Conservation (phyloP, 2,329 filamentous ascomycete genomes). For the Sphaerulina vaccinii region DNA sequence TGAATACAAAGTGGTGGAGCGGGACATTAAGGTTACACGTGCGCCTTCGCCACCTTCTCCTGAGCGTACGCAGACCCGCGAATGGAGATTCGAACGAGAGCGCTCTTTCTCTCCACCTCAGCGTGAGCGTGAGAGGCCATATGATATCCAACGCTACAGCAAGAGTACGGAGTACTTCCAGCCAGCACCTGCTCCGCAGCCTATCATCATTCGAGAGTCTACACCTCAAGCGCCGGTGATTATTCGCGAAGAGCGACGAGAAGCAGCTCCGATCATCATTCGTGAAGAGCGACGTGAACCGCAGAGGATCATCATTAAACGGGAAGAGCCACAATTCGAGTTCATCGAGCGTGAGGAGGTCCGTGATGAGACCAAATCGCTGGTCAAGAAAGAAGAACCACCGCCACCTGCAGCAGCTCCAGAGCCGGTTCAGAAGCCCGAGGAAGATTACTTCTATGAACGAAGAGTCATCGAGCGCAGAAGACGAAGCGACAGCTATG, state of each 20-base stretch:
- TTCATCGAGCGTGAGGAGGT: slow-evolving; percentile 58
- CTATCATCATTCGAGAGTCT: slow-evolving; percentile 54
- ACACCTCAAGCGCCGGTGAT: slow-evolving; percentile 48
- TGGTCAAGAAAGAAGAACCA: slow-evolving; percentile 43
- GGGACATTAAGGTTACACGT: slow-evolving; percentile 34
- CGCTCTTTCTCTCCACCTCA: slow-evolving; percentile 46
- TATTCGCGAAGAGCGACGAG: slow-evolving; percentile 52
- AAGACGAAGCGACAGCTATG: slow-evolving; percentile 42
- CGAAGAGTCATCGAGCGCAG: slow-evolving; percentile 54
- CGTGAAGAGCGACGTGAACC: slow-evolving; percentile 49
- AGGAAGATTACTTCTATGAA: slow-evolving; percentile 64
- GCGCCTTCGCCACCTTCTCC: slow-evolving; percentile 40
- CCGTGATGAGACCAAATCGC: slow-evolving; percentile 46
- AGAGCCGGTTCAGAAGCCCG: slow-evolving; percentile 38
- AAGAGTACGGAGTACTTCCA: slow-evolving; percentile 55
- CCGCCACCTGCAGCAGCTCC: slow-evolving; percentile 35
- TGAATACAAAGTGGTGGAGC: slow-evolving; percentile 43
- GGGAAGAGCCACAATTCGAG: slow-evolving; percentile 58
- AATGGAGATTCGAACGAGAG: slow-evolving; percentile 54
- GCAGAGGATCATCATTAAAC: slow-evolving; percentile 54
- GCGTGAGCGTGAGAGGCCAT: slow-evolving; percentile 41
- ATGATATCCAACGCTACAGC: slow-evolving; percentile 53
- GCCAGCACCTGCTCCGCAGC: slow-evolving; percentile 43
- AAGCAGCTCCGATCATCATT: slow-evolving; percentile 53
- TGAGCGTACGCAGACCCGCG: slow-evolving; percentile 49